Percentiles rank a stretch among this genome's conserved stretches.
These are phyloP conservation scores for Penicillium janthinellum DNA, from an alignment of 2,329 filamentous ascomycete species.

Conservation along the genomic window DNA sequence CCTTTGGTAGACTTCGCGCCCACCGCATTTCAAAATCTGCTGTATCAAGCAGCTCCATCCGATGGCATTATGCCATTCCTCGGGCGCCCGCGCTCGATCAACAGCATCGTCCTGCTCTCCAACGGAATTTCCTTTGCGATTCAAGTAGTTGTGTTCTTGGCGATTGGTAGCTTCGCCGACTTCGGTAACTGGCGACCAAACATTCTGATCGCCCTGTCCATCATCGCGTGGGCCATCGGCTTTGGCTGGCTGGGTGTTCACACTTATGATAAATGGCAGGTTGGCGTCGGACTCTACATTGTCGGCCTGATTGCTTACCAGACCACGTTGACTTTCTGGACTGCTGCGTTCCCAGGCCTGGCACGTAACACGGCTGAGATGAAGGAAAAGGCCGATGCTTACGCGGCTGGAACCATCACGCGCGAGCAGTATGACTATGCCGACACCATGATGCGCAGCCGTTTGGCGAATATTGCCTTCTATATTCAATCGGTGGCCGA, in stretches of 20 bases:
- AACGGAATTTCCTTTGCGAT: constrained; percentile 71
- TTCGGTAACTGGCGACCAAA: constrained; percentile 67
- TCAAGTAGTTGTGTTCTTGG: constrained; percentile 57
- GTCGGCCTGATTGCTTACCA: constrained; percentile 68
- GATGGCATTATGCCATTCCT: constrained; percentile 57
- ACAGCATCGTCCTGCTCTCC: constrained; percentile 65
- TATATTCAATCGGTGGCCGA: constrained; percentile 65
- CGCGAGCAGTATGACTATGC: constrained; percentile 62
- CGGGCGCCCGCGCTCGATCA: constrained; percentile 60
- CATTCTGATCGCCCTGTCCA: constrained; percentile 62
- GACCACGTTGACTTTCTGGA: constrained; percentile 69
- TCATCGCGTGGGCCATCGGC: constrained; percentile 64
- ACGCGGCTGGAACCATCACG: constrained; percentile 55
- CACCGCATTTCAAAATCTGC: constrained; percentile 65
- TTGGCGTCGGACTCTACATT: constrained; percentile 65
- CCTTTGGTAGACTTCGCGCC: constrained; percentile 56
- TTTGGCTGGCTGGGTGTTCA: constrained; percentile 70
- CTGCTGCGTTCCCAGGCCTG: constrained; percentile 63
- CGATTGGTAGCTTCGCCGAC: constrained; percentile 56
- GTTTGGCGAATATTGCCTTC: constrained; percentile 65
- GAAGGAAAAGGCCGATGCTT: constrained; percentile 53
- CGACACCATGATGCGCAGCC: constrained; percentile 65
- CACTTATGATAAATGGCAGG: constrained; percentile 60
- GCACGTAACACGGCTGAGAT: constrained; percentile 57
- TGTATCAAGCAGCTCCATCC: constrained; percentile 62